Percentiles rank a stretch among this genome's conserved stretches.
Conservation (phyloP, 495 filamentous ascomycete genomes). For the Neurospora pannonica region DNA sequence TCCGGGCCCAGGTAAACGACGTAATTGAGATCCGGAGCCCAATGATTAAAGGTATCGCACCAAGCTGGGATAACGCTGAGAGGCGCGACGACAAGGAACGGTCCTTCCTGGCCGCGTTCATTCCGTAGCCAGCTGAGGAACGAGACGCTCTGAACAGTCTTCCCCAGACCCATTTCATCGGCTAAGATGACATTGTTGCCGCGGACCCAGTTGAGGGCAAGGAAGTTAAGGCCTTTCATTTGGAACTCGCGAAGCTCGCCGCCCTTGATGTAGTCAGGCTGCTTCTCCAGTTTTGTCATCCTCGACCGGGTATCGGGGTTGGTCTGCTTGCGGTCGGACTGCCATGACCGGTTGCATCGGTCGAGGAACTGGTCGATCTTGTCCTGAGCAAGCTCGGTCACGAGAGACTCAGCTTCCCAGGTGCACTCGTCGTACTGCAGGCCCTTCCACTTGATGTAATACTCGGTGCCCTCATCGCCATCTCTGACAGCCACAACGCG, state of each 20-base stretch:
- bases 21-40: slow-evolving; percentile 95
- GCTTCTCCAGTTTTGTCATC: slow-evolving; percentile 59
- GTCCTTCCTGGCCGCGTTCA: slow-evolving; percentile 78
- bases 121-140: slow-evolving; percentile 99
- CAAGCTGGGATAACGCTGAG: slow-evolving; percentile 94
- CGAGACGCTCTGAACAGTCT: slow-evolving; percentile 94
- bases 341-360: slow-evolving; percentile 62
- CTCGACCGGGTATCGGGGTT: slow-evolving; percentile 66
- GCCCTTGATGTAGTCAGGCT: slow-evolving; percentile 75
- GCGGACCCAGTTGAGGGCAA: slow-evolving; percentile 88
- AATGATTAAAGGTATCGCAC: slow-evolving; percentile 95
- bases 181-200: slow-evolving; percentile 91
- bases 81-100: slow-evolving; percentile 91
- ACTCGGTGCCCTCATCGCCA: slow-evolving; percentile 68
- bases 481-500: slow-evolving; percentile 76
- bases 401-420: slow-evolving; percentile 73
- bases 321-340: slow-evolving; percentile 65
- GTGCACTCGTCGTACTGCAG: slow-evolving; percentile 87
- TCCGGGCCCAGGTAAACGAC: slow-evolving; percentile 91
- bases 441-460: slow-evolving; percentile 88
- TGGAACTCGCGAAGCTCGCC: slow-evolving; percentile 92
- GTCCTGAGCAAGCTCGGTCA: slow-evolving; percentile 67
- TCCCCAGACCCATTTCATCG: slow-evolving; percentile 97
- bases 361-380: slow-evolving; percentile 88
- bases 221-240: slow-evolving; percentile 84